These are phyloP conservation scores for Thermothelomyces thermophilus DNA, from an alignment of 2,329 filamentous ascomycete species.

Conservation along the genomic window DNA sequence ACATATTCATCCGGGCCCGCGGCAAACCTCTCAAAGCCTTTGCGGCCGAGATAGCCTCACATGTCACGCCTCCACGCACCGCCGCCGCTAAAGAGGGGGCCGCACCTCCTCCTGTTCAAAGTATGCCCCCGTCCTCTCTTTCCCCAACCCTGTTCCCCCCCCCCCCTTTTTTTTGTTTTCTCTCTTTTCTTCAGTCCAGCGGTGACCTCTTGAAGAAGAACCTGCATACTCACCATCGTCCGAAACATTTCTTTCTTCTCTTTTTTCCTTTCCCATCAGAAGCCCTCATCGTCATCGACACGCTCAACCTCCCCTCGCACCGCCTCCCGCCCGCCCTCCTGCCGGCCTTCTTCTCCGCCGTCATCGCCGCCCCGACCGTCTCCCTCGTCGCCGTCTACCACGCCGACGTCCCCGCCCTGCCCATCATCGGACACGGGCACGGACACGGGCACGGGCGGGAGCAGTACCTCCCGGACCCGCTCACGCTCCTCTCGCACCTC, in stretches of 20 bases:
- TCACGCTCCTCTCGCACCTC: conserved; percentile 71
- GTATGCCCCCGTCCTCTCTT: not conserved
- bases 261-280: no score
- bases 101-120: conserved; percentile 20
- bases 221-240: no score
- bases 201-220: conserved; percentile 41
- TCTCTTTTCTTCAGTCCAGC: conserved; percentile 21
- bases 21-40: conserved; percentile 53
- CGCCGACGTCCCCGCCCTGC: conserved; percentile 57
- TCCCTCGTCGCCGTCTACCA: conserved; percentile 80
- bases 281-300: conserved; percentile 72
- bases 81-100: conserved; percentile 7
- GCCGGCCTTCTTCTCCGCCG: conserved; percentile 61
- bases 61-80: conserved; percentile 35
- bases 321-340: conserved; percentile 49
- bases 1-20: conserved; percentile 60
- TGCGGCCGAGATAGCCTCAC: conserved; percentile 51
- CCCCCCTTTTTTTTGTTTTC: not conserved
- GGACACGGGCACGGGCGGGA: conserved; percentile 26
- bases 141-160: not conserved
- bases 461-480: conserved; percentile 59
- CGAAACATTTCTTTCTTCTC: no score
- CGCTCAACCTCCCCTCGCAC: conserved; percentile 58
- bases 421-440: conserved; percentile 3
- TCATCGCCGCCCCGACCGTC: conserved; percentile 55